Evolutionary conservation across 306 rosid species (phyloP).

Genomic region (Trichosanthes cucumerina): DNA sequence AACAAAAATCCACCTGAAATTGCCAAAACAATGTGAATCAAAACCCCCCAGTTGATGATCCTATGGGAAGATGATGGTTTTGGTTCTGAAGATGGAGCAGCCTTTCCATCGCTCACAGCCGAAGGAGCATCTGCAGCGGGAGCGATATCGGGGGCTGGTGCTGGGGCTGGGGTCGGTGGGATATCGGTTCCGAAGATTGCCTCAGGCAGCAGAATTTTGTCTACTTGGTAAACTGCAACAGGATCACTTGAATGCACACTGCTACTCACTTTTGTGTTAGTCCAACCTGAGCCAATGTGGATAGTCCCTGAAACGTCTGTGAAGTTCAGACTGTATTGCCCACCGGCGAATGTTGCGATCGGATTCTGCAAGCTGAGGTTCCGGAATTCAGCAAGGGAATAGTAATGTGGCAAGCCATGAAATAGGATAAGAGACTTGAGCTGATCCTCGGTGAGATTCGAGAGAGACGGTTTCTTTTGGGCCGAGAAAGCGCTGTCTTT

Average conservation of each 20-base stretch:
- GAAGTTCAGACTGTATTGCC: constrained; percentile 64
- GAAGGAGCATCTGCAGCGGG: constrained; percentile 72
- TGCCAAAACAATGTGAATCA: constrained; percentile 48
- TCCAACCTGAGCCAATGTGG: constrained; percentile 64
- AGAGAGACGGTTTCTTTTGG: constrained; percentile 49
- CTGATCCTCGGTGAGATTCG: constrained; percentile 58
- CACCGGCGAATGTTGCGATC: constrained; percentile 71
- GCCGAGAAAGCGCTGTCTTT: constrained; percentile 56
- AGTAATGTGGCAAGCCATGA: constrained; percentile 88
- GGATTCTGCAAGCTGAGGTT: constrained; percentile 53
- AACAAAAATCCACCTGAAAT: constrained; percentile 39
- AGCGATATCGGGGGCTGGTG: constrained; percentile 63
- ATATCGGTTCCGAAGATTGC: constrained; percentile 85
- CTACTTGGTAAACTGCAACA: constrained; percentile 77
- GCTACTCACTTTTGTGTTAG: constrained; percentile 64
- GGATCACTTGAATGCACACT: constrained; percentile 83
- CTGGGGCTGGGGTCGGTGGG: constrained; percentile 78
- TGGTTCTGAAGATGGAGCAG: constrained; percentile 41
- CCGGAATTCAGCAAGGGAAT: constrained; percentile 60
- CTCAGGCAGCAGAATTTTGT: constrained; percentile 76
- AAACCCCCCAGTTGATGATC: constrained; percentile 42
- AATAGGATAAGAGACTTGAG: constrained; percentile 65
- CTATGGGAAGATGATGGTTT: constrained; percentile 43
- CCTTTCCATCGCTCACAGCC: constrained; percentile 18
- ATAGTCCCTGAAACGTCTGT: constrained; percentile 64